Evolutionary conservation across 2,329 filamentous ascomycete genomes (phyloP), one percentile per base, ranked within the genome.

Genomic region (Fusarium domesticum): DNA sequence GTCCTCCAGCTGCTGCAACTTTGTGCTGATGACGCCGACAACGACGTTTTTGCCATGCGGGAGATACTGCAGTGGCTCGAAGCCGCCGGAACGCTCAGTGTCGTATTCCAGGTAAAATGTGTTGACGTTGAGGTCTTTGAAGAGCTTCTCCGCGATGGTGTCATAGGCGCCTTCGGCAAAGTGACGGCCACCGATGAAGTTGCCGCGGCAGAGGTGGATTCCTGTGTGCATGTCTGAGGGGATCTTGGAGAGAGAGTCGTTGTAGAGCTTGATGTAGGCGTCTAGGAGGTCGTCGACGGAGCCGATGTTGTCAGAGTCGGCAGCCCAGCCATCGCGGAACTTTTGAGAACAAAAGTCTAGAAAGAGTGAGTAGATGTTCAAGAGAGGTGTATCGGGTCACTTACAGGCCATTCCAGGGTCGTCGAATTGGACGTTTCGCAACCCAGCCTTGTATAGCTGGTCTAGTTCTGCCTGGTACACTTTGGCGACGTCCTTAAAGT

Each of bases 251-350:
- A 88, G 74, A 58, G 76, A 80, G 64, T 86, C 82, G 64, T 90
- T 90, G 74, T 90, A 90, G 53, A 88, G 79, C 49, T 77, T 73
- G 64, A 91, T 85, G 68, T 91, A 91, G 19, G 83, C 79, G 56
- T 88, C 83, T 17, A 91, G 77, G 35, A 89, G 80, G 54, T 84
- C 81, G n/a, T 67, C 84, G 6, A 85, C 78, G 2, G 78, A 78
- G 64, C 82, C 80, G 41, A 77, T 77, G 62, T 90, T 89, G 57
- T 82, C 75, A 37, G 75, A 67, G 62, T 89, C 86, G 12, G 77
- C 76, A 42, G 78, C 77, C 80, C 84, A 89, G 14, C 84, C 85
- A 37, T 78, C 69, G 28, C 86, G 76, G 77, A 88, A 88, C 62
- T 83, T 80, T 45, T 85, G 73, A 16, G 81, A 85, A 68, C 85